A percentile compares a stretch with the other conserved stretches of the same genome.
Evolutionary conservation across 148 eudicot genomes (phyloP).

Genomic region (Silene uniflora): DNA sequence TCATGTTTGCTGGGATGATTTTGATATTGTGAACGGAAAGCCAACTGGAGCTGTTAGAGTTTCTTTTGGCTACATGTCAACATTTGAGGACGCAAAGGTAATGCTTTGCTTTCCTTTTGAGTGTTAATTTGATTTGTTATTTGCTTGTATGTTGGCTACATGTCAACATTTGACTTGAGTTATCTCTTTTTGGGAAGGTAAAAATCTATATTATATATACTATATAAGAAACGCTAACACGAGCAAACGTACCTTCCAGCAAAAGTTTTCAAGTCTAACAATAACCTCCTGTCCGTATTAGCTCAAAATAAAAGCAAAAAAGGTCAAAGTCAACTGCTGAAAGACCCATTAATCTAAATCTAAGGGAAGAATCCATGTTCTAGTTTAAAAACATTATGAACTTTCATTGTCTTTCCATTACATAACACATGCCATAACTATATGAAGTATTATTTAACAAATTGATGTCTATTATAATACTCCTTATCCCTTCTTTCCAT

Average conservation of each 20-base stretch:
- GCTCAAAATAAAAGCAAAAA: neutral
- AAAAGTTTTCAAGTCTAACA: neutral
- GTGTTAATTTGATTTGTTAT: neutral
- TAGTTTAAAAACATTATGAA: neutral
- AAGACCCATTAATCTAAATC: neutral
- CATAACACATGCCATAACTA: neutral
- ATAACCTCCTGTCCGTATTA: neutral
- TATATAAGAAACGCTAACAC: neutral
- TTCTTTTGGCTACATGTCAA: conserved; percentile 96
- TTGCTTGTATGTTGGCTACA: conserved; percentile 5
- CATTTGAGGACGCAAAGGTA: conserved; percentile 95
- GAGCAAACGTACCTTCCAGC: neutral
- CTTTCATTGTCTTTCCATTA: neutral
- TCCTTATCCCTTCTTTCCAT: too few species aligned
- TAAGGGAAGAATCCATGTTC: neutral
- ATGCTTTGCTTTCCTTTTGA: neutral
- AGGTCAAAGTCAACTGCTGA: neutral
- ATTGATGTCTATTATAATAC: too few species aligned
- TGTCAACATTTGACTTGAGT: too few species aligned
- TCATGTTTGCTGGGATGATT: conserved; percentile 96
- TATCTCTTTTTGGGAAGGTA: neutral
- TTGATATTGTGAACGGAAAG: conserved; percentile 76
- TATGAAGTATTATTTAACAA: too few species aligned
- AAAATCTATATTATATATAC: neutral
- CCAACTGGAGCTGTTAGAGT: conserved; percentile 98